Evolutionary conservation across 306 rosid species (phyloP).

Genomic region (Cicer pinnatifidum): DNA sequence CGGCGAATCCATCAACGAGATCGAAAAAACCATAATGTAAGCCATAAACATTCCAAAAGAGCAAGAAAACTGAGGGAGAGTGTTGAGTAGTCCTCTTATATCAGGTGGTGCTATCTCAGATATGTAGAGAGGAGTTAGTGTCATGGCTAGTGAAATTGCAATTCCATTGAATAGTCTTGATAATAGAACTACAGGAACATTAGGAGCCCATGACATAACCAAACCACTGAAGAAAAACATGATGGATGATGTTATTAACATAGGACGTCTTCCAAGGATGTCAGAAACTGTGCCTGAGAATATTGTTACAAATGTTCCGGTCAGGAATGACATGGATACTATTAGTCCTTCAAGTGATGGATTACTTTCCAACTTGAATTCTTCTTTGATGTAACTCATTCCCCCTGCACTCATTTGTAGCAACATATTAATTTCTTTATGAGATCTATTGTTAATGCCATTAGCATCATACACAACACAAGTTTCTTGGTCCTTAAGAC

Average conservation of each 20-base stretch:
- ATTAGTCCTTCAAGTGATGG: constrained; percentile 88
- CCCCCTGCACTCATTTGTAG: constrained; percentile 61
- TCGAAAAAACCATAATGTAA: constrained; percentile 72
- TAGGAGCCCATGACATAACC: constrained; percentile 78
- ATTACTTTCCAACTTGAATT: constrained; percentile 64
- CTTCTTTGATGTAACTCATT: constrained; percentile 74
- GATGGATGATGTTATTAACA: constrained; percentile 71
- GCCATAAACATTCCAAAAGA: constrained; percentile 89
- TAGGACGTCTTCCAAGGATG: constrained; percentile 75
- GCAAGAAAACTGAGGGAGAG: constrained; percentile 76
- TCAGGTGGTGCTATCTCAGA: constrained; percentile 98
- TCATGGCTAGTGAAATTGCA: constrained; percentile 65
- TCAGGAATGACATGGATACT: constrained; percentile 78
- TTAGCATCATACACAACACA: background rate
- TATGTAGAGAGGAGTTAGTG: constrained; percentile 82
- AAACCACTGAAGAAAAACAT: constrained; percentile 66
- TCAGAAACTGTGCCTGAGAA: constrained; percentile 76
- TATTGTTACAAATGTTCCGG: constrained; percentile 76
- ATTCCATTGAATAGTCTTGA: constrained; percentile 76
- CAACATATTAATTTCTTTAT: constrained; percentile 21
- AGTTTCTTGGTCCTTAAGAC: background rate
- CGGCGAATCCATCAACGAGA: constrained; percentile 67
- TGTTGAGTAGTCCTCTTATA: constrained; percentile 79
- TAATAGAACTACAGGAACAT: constrained; percentile 58
- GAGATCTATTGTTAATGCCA: background rate